Conservation (phyloP, 495 filamentous ascomycete species). For the Rhypophila decipiens region DNA sequence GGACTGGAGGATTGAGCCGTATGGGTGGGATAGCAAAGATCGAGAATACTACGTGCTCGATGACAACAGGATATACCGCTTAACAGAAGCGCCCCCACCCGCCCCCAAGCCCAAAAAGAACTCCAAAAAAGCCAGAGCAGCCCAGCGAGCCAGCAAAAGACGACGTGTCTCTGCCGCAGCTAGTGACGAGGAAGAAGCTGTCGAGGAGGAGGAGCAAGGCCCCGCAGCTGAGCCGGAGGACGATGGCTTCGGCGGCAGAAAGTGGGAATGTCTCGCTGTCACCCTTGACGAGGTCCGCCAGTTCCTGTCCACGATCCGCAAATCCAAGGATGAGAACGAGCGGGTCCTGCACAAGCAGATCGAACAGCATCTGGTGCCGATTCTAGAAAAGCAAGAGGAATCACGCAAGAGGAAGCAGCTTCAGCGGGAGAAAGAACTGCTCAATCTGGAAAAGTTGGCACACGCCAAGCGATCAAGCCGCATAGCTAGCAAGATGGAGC, state of each 20-base stretch:
- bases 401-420: constrained; percentile 60
- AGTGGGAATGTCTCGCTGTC: constrained; percentile 88
- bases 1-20: constrained; percentile 85
- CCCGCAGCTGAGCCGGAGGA: constrained; percentile 43
- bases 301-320: constrained; percentile 64
- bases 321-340: constrained; percentile 74
- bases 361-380: constrained; percentile 67
- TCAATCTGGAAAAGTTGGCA: constrained; percentile 77
- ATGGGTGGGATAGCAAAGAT: constrained; percentile 80
- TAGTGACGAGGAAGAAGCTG: constrained; percentile 50
- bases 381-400: constrained; percentile 78
- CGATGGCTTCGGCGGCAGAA: constrained; percentile 61
- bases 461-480: constrained; percentile 89
- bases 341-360: constrained; percentile 65
- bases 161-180: constrained; percentile 55
- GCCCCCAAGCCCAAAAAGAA: constrained; percentile 67
- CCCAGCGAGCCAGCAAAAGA: constrained; percentile 65
- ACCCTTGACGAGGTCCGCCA: constrained; percentile 67
- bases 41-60: constrained; percentile 86
- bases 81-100: constrained; percentile 59
- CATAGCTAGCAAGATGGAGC: constrained; percentile 72
- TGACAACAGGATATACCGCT: constrained; percentile 87
- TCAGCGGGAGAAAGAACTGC: constrained; percentile 70
- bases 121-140: constrained; percentile 64
- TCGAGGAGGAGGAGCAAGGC: constrained; percentile 29